Evolutionary conservation across 257 asterid genomes (phyloP).

Genomic region (Solanum medicagineum): DNA sequence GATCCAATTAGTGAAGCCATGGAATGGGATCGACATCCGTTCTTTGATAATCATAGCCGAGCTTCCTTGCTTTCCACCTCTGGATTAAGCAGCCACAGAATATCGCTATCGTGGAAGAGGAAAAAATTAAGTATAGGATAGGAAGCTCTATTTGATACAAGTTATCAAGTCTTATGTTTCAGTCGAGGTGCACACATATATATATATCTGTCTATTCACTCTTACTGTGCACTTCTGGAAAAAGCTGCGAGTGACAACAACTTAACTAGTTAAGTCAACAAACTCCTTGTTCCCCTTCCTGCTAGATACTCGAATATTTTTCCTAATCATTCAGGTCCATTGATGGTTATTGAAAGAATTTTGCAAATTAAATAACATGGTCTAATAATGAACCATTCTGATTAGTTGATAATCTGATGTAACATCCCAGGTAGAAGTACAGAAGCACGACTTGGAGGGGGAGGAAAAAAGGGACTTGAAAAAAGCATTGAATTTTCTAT

Average conservation of each 20-base stretch:
- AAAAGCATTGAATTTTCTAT: neutral
- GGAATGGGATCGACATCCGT: constrained; percentile 56
- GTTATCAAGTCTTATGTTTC: neutral
- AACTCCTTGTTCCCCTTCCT: neutral
- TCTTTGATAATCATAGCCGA: constrained; percentile 28
- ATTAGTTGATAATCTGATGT: neutral
- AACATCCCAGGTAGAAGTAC: neutral
- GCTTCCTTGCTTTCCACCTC: neutral
- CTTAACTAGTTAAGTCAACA: neutral
- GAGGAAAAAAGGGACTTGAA: neutral
- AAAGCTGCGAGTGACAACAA: no score
- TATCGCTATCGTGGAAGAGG: neutral
- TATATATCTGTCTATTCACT: no score
- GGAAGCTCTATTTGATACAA: neutral
- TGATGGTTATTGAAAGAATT: neutral
- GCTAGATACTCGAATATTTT: neutral
- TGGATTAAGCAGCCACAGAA: neutral
- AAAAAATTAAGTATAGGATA: neutral
- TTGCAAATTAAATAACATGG: neutral
- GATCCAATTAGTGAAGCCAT: neutral
- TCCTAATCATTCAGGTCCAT: neutral
- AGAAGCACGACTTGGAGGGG: neutral
- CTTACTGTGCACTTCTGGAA: no score
- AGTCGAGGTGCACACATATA: no score
- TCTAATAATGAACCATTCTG: neutral